phyloP scores from a whole-genome alignment of 163 green algal species.

The Chloromonas sp. region DNA sequence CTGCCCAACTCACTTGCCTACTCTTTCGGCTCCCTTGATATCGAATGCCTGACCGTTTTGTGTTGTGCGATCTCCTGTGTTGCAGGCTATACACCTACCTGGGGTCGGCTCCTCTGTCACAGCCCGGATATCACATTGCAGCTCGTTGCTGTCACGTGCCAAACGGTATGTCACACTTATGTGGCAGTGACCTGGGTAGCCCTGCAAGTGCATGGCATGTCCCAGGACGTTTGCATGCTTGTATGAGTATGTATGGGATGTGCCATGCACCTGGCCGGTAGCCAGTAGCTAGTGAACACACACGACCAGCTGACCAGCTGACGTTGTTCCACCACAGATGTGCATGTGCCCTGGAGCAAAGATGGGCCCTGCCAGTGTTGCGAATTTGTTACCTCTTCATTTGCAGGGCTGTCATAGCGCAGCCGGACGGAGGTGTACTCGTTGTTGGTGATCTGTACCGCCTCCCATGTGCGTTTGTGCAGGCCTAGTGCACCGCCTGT shows the following conservation, averaged over 20 bases:
- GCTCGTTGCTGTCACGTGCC: conserved; percentile 19
- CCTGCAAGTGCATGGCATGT: conserved; percentile 18
- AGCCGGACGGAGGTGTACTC: conserved; percentile 25
- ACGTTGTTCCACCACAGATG: no score
- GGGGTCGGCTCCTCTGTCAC: conserved; percentile 40
- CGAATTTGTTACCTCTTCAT: conserved; percentile 32
- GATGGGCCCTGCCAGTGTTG: no score
- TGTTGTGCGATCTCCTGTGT: no score
- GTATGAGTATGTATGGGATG: no score
- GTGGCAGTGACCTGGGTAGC: conserved; percentile 46
- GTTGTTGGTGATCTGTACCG: background rate
- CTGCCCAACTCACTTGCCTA: background rate
- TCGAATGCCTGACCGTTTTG: background rate
- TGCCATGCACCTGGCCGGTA: no score
- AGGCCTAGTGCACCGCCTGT: conserved; percentile 20
- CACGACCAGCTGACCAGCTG: no score
- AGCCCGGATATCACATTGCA: conserved; percentile 35
- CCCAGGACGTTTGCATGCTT: no score
- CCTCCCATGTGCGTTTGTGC: conserved; percentile 31
- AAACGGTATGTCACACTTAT: conserved; percentile 50
- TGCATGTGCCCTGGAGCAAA: no score
- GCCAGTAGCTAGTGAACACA: no score
- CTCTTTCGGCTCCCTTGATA: background rate
- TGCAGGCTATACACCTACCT: conserved; percentile 10
- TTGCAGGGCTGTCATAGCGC: conserved; percentile 41